Conservation (phyloP, 306 rosid species). For the Hippophae gyantsensis region DNA sequence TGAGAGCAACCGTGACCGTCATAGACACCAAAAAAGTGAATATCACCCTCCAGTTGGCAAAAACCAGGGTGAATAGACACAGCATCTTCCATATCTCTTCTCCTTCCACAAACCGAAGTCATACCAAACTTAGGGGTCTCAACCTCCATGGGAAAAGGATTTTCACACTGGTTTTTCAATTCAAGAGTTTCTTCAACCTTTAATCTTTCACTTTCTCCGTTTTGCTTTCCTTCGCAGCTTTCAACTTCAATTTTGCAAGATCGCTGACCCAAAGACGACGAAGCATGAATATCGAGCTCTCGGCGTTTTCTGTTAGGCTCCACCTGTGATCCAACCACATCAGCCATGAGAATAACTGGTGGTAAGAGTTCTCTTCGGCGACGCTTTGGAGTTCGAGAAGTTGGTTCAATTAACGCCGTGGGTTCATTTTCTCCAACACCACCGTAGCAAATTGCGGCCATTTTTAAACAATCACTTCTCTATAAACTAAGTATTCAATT, state of each 20-base stretch:
- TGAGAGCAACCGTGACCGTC: constrained; percentile 99
- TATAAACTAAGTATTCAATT: not conserved
- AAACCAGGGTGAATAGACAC: constrained; percentile 47
- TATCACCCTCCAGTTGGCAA: not conserved
- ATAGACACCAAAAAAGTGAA: constrained; percentile 73
- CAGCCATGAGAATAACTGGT: constrained; percentile 32
- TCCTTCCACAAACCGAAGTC: constrained; percentile 80
- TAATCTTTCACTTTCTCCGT: not conserved
- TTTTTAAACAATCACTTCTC: not conserved
- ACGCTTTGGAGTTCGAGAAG: constrained; percentile 28
- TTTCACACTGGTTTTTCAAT: not conserved
- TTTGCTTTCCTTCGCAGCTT: not conserved
- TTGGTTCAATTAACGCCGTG: constrained; percentile 31
- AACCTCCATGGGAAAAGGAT: not conserved
- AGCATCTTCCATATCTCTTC: constrained; percentile 89
- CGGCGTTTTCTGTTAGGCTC: constrained; percentile 39
- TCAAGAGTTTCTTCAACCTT: not conserved
- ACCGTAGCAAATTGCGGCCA: constrained; percentile 90
- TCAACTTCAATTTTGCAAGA: constrained; percentile 16
- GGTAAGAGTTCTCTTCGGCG: constrained; percentile 39
- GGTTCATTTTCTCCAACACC: constrained; percentile 60
- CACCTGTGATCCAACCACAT: constrained; percentile 18
- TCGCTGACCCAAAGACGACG: not conserved
- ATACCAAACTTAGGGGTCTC: constrained; percentile 41
- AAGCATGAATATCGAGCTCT: constrained; percentile 23